Evolutionary conservation across 2,329 filamentous ascomycete species (phyloP).

Genomic region (Dactylellina cionopaga): DNA sequence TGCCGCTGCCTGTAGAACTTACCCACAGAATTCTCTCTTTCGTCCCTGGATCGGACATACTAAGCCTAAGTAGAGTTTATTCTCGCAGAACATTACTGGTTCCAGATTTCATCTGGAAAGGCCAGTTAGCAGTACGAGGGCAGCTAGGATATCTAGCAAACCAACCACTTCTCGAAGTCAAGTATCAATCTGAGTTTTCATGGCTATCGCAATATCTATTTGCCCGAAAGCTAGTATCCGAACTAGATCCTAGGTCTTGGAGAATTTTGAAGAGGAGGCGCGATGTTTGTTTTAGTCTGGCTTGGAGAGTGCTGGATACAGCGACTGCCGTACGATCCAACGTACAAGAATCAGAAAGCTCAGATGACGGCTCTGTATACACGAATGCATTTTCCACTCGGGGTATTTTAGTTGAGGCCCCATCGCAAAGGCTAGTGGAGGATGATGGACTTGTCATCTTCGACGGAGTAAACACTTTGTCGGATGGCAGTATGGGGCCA

Average conservation of each 20-base stretch:
- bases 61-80: slow-evolving; percentile 1
- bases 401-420: not conserved
- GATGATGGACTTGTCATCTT: not conserved
- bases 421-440: not conserved
- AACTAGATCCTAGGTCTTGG: not conserved
- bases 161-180: not conserved
- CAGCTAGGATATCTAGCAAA: slow-evolving; percentile 7
- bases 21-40: slow-evolving; percentile 33
- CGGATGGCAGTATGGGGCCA: not conserved
- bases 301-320: slow-evolving; percentile 22
- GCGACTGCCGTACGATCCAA: not conserved
- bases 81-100: slow-evolving; percentile 11
- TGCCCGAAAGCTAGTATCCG: not conserved
- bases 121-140: slow-evolving; percentile 11
- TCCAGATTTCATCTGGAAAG: slow-evolving; percentile 32
- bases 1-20: slow-evolving; percentile 27
- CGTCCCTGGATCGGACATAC: slow-evolving; percentile 14
- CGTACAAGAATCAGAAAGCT: no score
- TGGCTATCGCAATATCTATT: slow-evolving; percentile 23
- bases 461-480: slow-evolving; percentile 2
- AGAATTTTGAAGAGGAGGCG: slow-evolving; percentile 25
- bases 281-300: not conserved
- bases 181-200: not conserved
- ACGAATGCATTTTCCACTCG: no score
- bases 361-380: not conserved